Evolutionary conservation across 176 grass and related monocot species (phyloP).

Genomic region (Aegilops sharonensis): DNA sequence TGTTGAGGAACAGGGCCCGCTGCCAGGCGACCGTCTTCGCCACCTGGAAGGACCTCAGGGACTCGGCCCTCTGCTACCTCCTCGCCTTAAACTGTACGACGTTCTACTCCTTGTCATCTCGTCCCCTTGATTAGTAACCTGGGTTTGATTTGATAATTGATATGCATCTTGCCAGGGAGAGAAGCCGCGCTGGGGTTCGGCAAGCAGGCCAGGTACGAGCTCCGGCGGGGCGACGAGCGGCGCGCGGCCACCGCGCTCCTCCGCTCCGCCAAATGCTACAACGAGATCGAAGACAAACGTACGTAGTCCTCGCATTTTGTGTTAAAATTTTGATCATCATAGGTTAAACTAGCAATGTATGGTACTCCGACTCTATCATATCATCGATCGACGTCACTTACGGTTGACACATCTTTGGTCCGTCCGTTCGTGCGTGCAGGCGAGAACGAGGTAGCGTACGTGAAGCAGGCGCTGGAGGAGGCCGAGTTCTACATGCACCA

Average conservation of each 20-base stretch:
- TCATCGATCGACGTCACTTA: no score
- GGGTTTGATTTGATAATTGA: no score
- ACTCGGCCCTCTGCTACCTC: conserved; percentile 1
- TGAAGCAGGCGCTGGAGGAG: background rate
- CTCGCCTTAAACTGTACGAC: background rate
- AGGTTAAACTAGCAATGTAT: no score
- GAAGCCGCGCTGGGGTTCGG: background rate
- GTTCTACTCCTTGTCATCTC: no score
- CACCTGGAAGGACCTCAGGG: background rate
- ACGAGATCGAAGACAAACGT: background rate
- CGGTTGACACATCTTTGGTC: no score
- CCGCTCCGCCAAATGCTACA: background rate
- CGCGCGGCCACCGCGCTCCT: background rate
- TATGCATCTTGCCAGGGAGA: background rate
- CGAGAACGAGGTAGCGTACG: background rate
- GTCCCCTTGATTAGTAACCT: no score
- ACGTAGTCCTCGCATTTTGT: no score
- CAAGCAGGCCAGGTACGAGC: background rate
- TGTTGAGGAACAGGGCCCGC: background rate
- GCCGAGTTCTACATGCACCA: background rate
- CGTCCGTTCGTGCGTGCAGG: no score
- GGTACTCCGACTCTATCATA: no score
- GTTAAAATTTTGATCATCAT: no score
- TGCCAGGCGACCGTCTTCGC: background rate
- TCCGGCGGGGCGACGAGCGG: background rate